These are phyloP conservation scores for Arabidopsis suecica DNA, from an alignment of 345 rosid genomes.

Conservation along the genomic window DNA sequence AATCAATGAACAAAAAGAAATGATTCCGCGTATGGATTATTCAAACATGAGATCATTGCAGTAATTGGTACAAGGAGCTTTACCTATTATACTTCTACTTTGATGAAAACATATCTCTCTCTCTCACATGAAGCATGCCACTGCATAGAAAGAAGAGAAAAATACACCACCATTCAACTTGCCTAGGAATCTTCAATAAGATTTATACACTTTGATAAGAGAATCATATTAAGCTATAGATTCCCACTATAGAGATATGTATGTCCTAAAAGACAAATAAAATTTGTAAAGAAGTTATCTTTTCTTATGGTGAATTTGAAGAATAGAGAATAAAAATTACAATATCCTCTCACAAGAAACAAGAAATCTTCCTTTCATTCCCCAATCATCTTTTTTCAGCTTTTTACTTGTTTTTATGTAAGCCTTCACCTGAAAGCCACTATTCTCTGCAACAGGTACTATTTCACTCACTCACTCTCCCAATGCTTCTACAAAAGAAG, in stretches of 20 bases:
- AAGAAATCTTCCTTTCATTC: constrained; percentile 50
- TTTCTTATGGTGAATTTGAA: constrained; percentile 21
- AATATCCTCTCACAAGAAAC: constrained; percentile 45
- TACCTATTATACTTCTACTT: constrained; percentile 45
- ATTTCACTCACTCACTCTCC: constrained; percentile 39
- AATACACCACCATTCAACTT: constrained; percentile 48
- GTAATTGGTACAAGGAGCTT: constrained; percentile 46
- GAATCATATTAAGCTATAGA: constrained; percentile 45
- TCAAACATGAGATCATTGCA: constrained; percentile 46
- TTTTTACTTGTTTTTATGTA: constrained; percentile 44
- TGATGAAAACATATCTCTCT: constrained; percentile 39
- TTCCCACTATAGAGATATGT: constrained; percentile 43
- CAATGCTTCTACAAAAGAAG: constrained; percentile 42
- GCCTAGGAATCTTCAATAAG: constrained; percentile 47
- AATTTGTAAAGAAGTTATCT: constrained; percentile 12
- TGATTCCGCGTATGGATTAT: constrained; percentile 36
- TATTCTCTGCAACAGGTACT: constrained; percentile 39
- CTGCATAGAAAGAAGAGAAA: constrained; percentile 50
- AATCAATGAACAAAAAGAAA: constrained; percentile 18
- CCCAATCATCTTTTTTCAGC: constrained; percentile 51
- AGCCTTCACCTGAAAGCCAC: constrained; percentile 50
- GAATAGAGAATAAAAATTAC: constrained; percentile 22
- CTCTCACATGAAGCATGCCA: constrained; percentile 48
- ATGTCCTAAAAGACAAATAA: constrained; percentile 37
- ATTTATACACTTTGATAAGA: constrained; percentile 40